Conservation (phyloP, 352 stramenopile genomes). For the Phytopythium boreale region DNA sequence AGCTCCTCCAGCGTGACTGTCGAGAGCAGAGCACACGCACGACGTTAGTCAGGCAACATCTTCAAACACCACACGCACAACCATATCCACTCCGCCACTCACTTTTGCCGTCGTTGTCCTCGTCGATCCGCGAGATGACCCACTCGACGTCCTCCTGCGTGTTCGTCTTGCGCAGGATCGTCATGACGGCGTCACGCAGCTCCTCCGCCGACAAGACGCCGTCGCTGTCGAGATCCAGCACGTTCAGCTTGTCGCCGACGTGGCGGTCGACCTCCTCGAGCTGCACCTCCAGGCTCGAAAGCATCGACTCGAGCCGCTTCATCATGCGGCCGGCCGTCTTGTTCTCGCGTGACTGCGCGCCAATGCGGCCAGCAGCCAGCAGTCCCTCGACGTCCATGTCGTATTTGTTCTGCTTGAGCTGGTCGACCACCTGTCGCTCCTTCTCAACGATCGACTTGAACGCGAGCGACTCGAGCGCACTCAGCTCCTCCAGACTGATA, state of each 20-base stretch:
- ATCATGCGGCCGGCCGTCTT: slow-evolving; percentile 91
- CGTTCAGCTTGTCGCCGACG: slow-evolving; percentile 97
- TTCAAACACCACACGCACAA: background rate
- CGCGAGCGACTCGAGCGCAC: slow-evolving; percentile 76
- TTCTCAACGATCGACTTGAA: slow-evolving; percentile 88
- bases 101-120: slow-evolving; percentile 89
- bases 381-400: slow-evolving; percentile 87
- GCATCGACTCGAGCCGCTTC: slow-evolving; percentile 91
- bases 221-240: slow-evolving; percentile 97
- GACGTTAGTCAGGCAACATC: slow-evolving; percentile 10
- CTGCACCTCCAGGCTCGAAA: slow-evolving; percentile 93
- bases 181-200: slow-evolving; percentile 93
- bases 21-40: slow-evolving; percentile 17
- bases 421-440: slow-evolving; percentile 78
- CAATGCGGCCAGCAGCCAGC: slow-evolving; percentile 75
- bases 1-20: slow-evolving; percentile 93
- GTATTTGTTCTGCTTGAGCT: slow-evolving; percentile 86
- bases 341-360: slow-evolving; percentile 77
- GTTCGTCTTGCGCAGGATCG: slow-evolving; percentile 92
- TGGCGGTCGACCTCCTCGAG: slow-evolving; percentile 94
- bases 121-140: slow-evolving; percentile 92
- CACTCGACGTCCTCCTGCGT: slow-evolving; percentile 95
- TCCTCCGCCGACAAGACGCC: slow-evolving; percentile 95
- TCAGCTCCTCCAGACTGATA: slow-evolving; percentile 79
- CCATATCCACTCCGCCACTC: slow-evolving; percentile 15